Conservation (phyloP, 371 early-diverging fungal species). For the Mortierella sp. region DNA sequence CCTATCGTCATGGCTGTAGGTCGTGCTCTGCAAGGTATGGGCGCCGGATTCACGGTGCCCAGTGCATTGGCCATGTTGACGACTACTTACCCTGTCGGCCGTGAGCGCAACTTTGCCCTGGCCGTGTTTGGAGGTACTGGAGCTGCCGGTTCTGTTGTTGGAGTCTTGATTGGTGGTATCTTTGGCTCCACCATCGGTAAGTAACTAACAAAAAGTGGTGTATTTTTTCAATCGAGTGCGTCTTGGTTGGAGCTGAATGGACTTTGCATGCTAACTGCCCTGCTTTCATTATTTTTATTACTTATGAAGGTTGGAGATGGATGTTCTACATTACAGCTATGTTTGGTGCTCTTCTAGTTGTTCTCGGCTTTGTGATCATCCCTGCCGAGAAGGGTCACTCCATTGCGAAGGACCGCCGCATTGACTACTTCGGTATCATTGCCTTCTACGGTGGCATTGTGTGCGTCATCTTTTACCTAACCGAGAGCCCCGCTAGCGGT, state of each 20-base stretch:
- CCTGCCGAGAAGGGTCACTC: background rate
- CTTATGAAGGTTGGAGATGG: conserved; percentile 51
- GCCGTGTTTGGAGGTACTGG: conserved; percentile 37
- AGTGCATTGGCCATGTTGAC: conserved; percentile 39
- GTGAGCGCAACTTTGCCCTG: conserved; percentile 47
- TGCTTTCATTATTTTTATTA: background rate
- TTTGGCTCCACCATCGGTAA: conserved; percentile 44
- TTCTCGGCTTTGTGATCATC: conserved; percentile 30
- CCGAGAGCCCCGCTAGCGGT: conserved; percentile 48
- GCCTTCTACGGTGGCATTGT: conserved; percentile 54
- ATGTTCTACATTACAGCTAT: conserved; percentile 59
- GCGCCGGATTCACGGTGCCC: conserved; percentile 62
- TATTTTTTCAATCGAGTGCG: too few species aligned
- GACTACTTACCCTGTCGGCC: conserved; percentile 32
- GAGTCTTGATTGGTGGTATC: conserved; percentile 31
- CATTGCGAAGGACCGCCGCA: conserved; percentile 15
- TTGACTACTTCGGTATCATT: conserved; percentile 56
- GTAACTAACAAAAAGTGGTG: background rate
- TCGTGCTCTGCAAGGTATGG: conserved; percentile 61
- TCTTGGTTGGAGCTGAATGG: too few species aligned
- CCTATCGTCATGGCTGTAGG: conserved; percentile 59
- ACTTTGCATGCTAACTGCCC: background rate
- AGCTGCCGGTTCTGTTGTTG: conserved; percentile 29
- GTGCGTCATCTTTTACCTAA: conserved; percentile 56
- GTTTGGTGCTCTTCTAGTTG: conserved; percentile 31